A percentile compares a stretch with the other conserved stretches of the same genome.
Conservation (phyloP, 352 stramenopile genomes). For the Sclerospora graminicola region DNA sequence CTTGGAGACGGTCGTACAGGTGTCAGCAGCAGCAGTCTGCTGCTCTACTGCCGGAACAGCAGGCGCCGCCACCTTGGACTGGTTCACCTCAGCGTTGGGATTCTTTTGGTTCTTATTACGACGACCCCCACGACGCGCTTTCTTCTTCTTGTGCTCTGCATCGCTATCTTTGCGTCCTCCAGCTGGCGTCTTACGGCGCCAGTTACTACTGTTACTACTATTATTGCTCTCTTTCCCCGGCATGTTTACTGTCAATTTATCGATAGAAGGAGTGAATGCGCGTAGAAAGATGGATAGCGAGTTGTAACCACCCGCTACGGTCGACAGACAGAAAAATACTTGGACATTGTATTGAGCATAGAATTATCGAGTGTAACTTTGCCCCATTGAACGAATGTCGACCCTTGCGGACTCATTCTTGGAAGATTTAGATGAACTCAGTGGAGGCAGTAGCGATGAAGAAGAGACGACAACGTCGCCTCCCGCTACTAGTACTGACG, state of each 20-base stretch:
- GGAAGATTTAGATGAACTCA: constrained; percentile 85
- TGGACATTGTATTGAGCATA: constrained; percentile 10
- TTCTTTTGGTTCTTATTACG: constrained; percentile 20
- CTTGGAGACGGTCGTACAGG: background rate
- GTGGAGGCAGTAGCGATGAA: constrained; percentile 67
- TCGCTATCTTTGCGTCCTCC: constrained; percentile 30
- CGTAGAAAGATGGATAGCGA: background rate
- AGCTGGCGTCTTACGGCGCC: constrained; percentile 22
- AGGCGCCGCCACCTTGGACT: background rate
- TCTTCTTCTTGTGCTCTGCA: constrained; percentile 47
- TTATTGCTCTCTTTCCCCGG: constrained; percentile 11
- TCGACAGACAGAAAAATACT: constrained; percentile 6
- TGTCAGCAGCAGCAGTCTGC: background rate
- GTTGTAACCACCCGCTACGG: too few relatives aligned
- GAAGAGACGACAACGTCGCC: constrained; percentile 21
- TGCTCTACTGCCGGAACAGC: background rate
- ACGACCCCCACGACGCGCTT: constrained; percentile 31
- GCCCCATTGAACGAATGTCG: constrained; percentile 41
- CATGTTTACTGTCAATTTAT: constrained; percentile 19
- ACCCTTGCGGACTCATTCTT: constrained; percentile 84
- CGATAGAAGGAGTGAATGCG: too few relatives aligned
- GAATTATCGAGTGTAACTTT: background rate
- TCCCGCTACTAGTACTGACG: constrained; percentile 3
- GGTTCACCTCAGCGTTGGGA: background rate
- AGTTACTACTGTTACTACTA: constrained; percentile 13